A percentile compares a stretch with the other conserved stretches of the same genome.
Evolutionary conservation across 2,329 filamentous ascomycete genomes (phyloP).

Genomic region (Botrytis tulipae): DNA sequence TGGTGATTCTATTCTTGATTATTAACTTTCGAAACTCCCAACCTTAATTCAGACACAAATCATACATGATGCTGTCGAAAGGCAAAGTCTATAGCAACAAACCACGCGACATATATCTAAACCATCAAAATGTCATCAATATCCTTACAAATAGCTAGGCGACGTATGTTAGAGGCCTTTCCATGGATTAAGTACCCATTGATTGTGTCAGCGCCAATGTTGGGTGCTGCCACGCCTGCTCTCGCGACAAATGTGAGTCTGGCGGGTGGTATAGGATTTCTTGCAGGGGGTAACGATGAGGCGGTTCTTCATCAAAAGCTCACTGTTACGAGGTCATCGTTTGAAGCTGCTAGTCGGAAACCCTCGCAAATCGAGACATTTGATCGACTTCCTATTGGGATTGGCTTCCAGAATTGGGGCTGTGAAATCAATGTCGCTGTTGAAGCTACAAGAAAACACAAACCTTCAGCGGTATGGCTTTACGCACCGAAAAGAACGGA

Average conservation of each 20-base stretch:
- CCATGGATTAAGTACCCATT: constrained; percentile 37
- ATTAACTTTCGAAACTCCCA: not conserved
- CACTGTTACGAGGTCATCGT: not conserved
- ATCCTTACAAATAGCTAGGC: not conserved
- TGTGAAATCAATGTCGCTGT: constrained; percentile 40
- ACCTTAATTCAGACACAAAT: not conserved
- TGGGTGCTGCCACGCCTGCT: constrained; percentile 53
- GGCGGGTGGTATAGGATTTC: constrained; percentile 52
- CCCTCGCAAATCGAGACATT: not conserved
- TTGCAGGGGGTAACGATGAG: constrained; percentile 41
- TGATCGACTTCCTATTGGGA: constrained; percentile 44
- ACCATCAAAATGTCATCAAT: not conserved
- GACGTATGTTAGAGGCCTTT: not conserved
- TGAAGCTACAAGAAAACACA: constrained; percentile 34
- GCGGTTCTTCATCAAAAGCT: constrained; percentile 23
- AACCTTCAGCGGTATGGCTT: constrained; percentile 46
- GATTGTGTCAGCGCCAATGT: constrained; percentile 66
- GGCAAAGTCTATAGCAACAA: not conserved
- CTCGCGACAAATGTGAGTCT: constrained; percentile 61
- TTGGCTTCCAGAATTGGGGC: constrained; percentile 49
- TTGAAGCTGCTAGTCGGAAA: not conserved
- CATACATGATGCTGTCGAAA: not conserved
- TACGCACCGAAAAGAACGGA: constrained; percentile 42
- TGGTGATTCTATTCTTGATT: not conserved
- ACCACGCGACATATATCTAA: not conserved